Evolutionary conservation across 2,329 filamentous ascomycete species (phyloP).

Genomic region (Gnomoniopsis smithogilvyi): DNA sequence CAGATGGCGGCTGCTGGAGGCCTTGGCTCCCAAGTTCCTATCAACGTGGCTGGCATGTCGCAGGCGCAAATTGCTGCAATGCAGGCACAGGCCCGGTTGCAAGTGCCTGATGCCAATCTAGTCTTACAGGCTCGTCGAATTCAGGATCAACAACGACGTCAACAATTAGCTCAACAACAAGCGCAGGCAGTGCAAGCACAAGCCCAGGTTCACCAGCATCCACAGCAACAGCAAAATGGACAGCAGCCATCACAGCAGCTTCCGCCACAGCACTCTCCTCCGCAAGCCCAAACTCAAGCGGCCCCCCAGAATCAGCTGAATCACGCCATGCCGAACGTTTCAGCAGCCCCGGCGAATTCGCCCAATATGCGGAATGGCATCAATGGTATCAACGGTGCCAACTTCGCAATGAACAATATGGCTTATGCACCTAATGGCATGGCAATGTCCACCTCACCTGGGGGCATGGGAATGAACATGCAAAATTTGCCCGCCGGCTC

Average conservation of each 20-base stretch:
- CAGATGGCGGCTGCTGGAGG: slow-evolving; percentile 44
- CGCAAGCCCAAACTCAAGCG: slow-evolving; percentile 26
- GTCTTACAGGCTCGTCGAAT: slow-evolving; percentile 65
- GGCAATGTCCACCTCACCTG: slow-evolving; percentile 42
- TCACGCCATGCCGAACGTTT: slow-evolving; percentile 26
- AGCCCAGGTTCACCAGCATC: slow-evolving; percentile 36
- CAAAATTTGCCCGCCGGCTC: slow-evolving; percentile 42
- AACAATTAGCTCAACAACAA: slow-evolving; percentile 15
- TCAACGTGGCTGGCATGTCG: slow-evolving; percentile 50
- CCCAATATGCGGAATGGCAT: slow-evolving; percentile 27
- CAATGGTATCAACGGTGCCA: slow-evolving; percentile 35
- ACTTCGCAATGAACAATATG: slow-evolving; percentile 50
- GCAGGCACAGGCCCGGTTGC: slow-evolving; percentile 58
- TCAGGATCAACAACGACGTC: slow-evolving; percentile 57
- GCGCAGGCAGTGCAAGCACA: slow-evolving; percentile 30
- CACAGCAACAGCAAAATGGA: slow-evolving; percentile 33
- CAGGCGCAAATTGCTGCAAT: slow-evolving; percentile 67
- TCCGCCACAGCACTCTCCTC: slow-evolving; percentile 26
- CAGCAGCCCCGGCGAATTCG: slow-evolving; percentile 12
- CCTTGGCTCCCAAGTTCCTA: slow-evolving; percentile 52
- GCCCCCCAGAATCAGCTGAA: slow-evolving; percentile 35
- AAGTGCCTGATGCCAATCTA: slow-evolving; percentile 51
- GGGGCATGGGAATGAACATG: slow-evolving; percentile 41
- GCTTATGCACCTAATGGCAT: slow-evolving; percentile 41
- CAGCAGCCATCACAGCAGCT: slow-evolving; percentile 27